Evolutionary conservation across 192 early-diverging fungal genomes (phyloP).

Genomic region (Lobosporangium transversale): DNA sequence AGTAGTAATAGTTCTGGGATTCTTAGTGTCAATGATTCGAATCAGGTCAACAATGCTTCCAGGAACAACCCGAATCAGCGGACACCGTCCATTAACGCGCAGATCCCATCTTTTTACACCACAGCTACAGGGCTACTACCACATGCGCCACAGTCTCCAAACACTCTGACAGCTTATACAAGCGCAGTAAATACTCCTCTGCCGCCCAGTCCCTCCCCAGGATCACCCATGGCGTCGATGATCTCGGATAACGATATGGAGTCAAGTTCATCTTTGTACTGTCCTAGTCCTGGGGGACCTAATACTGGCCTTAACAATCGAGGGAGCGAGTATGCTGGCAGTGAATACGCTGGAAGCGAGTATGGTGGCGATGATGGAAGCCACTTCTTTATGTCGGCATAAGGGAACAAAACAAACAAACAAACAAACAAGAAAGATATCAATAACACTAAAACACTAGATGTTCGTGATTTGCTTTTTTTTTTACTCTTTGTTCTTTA

Average conservation of each 20-base stretch:
- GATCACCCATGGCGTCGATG: slow-evolving; percentile 54
- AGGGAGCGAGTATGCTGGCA: slow-evolving; percentile 46
- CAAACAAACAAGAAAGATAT: too few relatives aligned
- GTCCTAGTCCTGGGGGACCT: slow-evolving; percentile 50
- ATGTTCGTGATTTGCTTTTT: too few relatives aligned
- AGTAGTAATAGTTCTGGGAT: too few relatives aligned
- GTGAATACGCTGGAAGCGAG: slow-evolving; percentile 49
- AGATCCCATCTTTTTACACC: slow-evolving; percentile 45
- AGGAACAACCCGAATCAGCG: slow-evolving; percentile 10
- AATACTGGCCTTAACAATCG: slow-evolving; percentile 16
- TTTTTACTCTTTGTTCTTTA: too few relatives aligned
- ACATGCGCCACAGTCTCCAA: slow-evolving; percentile 53
- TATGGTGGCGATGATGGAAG: slow-evolving; percentile 43
- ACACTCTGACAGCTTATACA: slow-evolving; percentile 57
- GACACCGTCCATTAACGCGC: slow-evolving; percentile 44
- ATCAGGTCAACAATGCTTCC: slow-evolving; percentile 4
- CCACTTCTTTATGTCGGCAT: slow-evolving; percentile 40
- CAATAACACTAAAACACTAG: too few relatives aligned
- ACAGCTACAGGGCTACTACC: slow-evolving; percentile 24
- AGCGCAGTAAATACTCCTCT: slow-evolving; percentile 64
- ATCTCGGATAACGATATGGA: slow-evolving; percentile 60
- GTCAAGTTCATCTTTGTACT: slow-evolving; percentile 50
- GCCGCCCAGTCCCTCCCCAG: slow-evolving; percentile 61
- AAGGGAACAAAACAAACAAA: neutral
- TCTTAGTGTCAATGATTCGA: slow-evolving; percentile 23